Base-by-base conservation (phyloP, 192 early-diverging fungal genomes). In the Coemansia biformis region DNA sequence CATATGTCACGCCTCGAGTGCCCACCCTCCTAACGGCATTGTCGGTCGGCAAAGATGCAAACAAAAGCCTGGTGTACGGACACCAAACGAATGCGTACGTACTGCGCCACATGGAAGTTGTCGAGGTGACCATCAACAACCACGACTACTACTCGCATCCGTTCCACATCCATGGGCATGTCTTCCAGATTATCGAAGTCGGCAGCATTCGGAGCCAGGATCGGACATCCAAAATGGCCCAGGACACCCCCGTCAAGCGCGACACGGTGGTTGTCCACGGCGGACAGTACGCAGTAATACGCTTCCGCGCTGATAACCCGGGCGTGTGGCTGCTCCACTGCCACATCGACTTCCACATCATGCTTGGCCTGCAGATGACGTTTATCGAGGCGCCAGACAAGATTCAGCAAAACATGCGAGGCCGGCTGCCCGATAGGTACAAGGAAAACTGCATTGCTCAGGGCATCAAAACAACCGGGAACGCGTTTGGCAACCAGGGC, bases 311-410 rank as follows among this genome's bases (percentile, higher is more conserved):
- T 11, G 81, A 89, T 69, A 91, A 90, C 63, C 85, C 87, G 1
- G 91, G 88, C 34, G 79, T 81, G 34, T 91, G 89, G 89, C 64
- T 87, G 28, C 79, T 91, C 68, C 89, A 91, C 69, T 91, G 91
- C 61, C 91, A 91, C 58, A 62, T 66, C 22, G 66, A 74, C 26
- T 77, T 51, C 35, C 74, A 76, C 38, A 66, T 87, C 34, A 72
- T 80, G 48, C 63, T 82, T 36, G 87, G 90, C 22, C 78, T 92
- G 38, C 81, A 78, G 28, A 78, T 79, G 31, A 68, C 75, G 6
- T 71, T 92, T 62, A 66, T 90, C 52, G 83, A 85, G 57, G 85
- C 86, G 15, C 86, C 88, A 9, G 79, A 80, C 39, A 24, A 74
- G 24, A 54, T 79, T 17, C 77, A 84, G 46, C 42, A 77, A 40